These are phyloP conservation scores for Nymphaea thermarum DNA, from an alignment of 164 flowering plant species.

Conservation along the genomic window DNA sequence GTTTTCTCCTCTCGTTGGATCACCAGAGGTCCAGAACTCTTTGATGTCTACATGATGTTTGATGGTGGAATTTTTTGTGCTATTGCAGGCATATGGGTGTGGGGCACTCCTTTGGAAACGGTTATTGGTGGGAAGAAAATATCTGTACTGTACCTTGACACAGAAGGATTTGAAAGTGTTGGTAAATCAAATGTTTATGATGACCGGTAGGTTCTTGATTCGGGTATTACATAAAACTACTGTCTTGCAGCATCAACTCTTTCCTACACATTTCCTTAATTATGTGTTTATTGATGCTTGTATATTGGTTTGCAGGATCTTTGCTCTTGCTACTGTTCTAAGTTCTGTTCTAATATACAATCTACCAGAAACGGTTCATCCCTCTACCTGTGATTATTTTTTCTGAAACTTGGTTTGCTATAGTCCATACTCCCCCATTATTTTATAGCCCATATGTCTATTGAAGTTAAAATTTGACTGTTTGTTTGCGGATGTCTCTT, in stretches of 20 bases:
- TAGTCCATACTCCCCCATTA: too few species aligned
- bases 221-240: background rate
- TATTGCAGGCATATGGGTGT: conserved; percentile 83
- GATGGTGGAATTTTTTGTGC: conserved; percentile 1
- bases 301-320: conserved; percentile 47
- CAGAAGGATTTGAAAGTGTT: conserved; percentile 99
- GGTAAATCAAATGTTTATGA: conserved; percentile 99
- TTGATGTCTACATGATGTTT: background rate
- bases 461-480: background rate
- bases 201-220: conserved; percentile 51
- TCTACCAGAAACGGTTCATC: conserved; percentile 91
- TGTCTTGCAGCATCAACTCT: too few species aligned
- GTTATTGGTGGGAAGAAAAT: conserved; percentile 74
- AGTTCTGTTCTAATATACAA: conserved; percentile 97
- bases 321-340: conserved; percentile 92
- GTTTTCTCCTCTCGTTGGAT: too few species aligned
- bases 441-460: too few species aligned
- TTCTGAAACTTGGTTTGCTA: conserved; percentile 1
- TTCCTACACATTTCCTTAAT: background rate
- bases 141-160: conserved; percentile 88
- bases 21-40: background rate
- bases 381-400: background rate
- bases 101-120: conserved; percentile 82
- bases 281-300: background rate
- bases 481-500: conserved; percentile 3